Evolutionary conservation across 441 rosid genomes (phyloP).

Genomic region (Adansonia grandidieri): DNA sequence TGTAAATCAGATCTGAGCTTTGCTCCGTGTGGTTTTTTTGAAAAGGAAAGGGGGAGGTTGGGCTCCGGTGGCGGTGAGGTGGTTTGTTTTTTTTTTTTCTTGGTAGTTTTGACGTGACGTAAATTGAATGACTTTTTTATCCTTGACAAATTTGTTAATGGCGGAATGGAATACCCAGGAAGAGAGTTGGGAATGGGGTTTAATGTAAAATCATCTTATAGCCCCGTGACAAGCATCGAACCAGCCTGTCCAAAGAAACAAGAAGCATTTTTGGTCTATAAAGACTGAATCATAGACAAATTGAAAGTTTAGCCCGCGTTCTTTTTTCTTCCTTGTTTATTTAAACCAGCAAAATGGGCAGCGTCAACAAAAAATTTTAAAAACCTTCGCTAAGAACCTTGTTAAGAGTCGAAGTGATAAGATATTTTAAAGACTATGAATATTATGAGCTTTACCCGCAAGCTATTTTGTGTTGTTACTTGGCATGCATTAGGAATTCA

Average conservation of each 20-base stretch:
- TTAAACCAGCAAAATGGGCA: too few relatives aligned
- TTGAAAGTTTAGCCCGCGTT: background rate
- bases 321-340: background rate
- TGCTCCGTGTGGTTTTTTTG: background rate
- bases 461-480: too few relatives aligned
- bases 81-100: conserved; percentile 25
- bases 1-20: conserved; percentile 44
- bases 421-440: too few relatives aligned
- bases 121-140: background rate
- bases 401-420: too few relatives aligned
- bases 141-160: conserved; percentile 4
- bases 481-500: too few relatives aligned
- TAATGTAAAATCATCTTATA: conserved; percentile 22
- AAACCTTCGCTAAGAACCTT: too few relatives aligned
- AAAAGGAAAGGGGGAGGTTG: conserved; percentile 20
- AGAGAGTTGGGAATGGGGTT: conserved; percentile 27
- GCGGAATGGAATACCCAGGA: background rate
- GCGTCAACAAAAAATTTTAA: too few relatives aligned
- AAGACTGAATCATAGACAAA: background rate
- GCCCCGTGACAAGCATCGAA: conserved; percentile 14
- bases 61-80: conserved; percentile 43
- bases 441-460: too few relatives aligned
- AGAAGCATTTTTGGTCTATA: background rate
- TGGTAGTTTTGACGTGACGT: conserved; percentile 1
- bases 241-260: conserved; percentile 33